Base-by-base conservation (phyloP, 345 rosid species). In the Moringa oleifera region DNA sequence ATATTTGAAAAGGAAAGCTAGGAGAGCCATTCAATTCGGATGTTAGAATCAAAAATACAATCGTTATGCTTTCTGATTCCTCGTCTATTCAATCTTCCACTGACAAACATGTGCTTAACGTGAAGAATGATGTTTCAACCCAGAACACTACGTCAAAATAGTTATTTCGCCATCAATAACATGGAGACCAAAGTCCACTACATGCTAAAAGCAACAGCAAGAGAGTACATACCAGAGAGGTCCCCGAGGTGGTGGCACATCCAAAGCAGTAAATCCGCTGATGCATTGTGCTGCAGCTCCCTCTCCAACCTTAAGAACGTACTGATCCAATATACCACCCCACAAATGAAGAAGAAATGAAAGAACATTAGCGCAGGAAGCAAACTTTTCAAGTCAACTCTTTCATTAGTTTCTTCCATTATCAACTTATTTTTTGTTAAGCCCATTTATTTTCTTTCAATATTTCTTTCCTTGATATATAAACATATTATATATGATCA, bases 191-290 rank as follows among this genome's bases (percentile, higher is more conserved):
- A 41, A 9, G 12, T 1, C 47, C 12, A 1, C 16, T 5, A 41
- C 1, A 41, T 28, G 12, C 17, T 41, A 41, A 7, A 15, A 41
- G 47, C 47, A 41, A 41, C 47, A 41, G 2, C 12, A 41, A 11
- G 13, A 41, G 33, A 28, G 33, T 2, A 41, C 6, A 20, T 77
- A 77, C 89, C 84, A 79, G 72, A 84, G 82, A 28, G 86, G 86
- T 57, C 89, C 89, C 51, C 81, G 89, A 51, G 89, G 89, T 0
- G 89, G 86, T 16, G 84, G 77, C 8, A 79, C 74, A 55, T 81
- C 89, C 68, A 84, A 28, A 23, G 86, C 86, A 5, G 77, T 75
- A 73, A 81, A 84, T 45, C 89, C 89, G 50, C 86, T 84, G 17
- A 76, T 71, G 76, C 89, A 84, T 52, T 81, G 82, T 47, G 82